These are phyloP conservation scores for Lactarius hengduanensis DNA, from an alignment of 768 basidiomycete genomes.

Conservation along the genomic window DNA sequence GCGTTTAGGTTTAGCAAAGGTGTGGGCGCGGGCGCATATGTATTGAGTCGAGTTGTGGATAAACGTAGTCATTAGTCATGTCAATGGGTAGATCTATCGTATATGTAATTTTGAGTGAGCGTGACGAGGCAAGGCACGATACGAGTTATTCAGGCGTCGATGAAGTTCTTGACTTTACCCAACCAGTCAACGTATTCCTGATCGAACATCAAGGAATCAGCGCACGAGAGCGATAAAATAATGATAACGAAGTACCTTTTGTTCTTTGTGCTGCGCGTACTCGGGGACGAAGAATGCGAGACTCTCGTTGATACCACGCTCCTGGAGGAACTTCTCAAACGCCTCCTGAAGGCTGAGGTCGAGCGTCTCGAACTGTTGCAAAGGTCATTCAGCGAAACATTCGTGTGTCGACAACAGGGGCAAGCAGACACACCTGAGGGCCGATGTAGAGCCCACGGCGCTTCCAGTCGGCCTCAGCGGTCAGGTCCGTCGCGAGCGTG, in stretches of 20 bases:
- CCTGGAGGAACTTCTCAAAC: conserved; percentile 85
- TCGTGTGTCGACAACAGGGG: background rate
- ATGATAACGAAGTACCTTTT: conserved; percentile 55
- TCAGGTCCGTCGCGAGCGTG: conserved; percentile 69
- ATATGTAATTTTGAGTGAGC: conserved; percentile 16
- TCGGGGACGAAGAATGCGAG: conserved; percentile 88
- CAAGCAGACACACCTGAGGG: conserved; percentile 58
- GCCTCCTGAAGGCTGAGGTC: conserved; percentile 86
- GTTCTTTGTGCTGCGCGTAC: conserved; percentile 88
- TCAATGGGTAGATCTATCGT: conserved; percentile 11
- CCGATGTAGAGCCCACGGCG: conserved; percentile 91
- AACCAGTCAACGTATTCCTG: conserved; percentile 95
- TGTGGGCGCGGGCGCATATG: background rate
- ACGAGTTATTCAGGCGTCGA: conserved; percentile 52
- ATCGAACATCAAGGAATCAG: conserved; percentile 18
- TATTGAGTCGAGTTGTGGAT: conserved; percentile 17
- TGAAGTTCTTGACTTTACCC: conserved; percentile 73
- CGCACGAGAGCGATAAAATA: conserved; percentile 2
- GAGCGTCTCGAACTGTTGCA: conserved; percentile 77
- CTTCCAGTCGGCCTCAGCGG: conserved; percentile 91
- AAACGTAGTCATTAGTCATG: conserved; percentile 12
- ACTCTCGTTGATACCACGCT: conserved; percentile 82
- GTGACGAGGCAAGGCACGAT: background rate
- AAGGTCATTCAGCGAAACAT: background rate
- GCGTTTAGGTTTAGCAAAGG: background rate